Percentiles rank a stretch among this genome's conserved stretches.
Conservation (phyloP, 2,329 filamentous ascomycete species). For the Arthroderma uncinatum region DNA sequence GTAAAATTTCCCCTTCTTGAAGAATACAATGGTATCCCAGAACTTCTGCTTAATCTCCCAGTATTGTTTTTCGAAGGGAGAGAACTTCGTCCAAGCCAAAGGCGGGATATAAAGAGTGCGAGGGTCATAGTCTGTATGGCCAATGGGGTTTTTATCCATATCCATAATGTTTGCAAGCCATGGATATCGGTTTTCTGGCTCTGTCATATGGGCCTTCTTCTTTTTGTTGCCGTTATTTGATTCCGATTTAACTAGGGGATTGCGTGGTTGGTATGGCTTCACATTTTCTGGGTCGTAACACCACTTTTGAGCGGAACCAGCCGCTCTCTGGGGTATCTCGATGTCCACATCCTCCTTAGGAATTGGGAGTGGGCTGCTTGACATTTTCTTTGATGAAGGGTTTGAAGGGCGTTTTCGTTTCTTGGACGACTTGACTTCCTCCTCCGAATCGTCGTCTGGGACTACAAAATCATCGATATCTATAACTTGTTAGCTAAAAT, state of each 20-base stretch:
- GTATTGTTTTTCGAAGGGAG: constrained; percentile 93
- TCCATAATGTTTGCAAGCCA: constrained; percentile 84
- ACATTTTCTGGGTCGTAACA: constrained; percentile 54
- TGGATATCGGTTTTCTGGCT: constrained; percentile 74
- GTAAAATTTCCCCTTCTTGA: constrained; percentile 99
- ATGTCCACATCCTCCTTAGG: constrained; percentile 40
- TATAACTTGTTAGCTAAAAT: not conserved
- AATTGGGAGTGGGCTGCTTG: constrained; percentile 36
- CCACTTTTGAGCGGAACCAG: constrained; percentile 76
- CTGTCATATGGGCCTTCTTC: constrained; percentile 62
- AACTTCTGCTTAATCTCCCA: constrained; percentile 99
- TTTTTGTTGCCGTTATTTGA: constrained; percentile 28
- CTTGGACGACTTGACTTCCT: constrained; percentile 51
- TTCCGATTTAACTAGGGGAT: constrained; percentile 21
- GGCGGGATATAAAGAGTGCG: constrained; percentile 85
- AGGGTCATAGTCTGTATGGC: constrained; percentile 81
- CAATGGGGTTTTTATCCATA: constrained; percentile 66
- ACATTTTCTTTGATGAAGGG: constrained; percentile 28
- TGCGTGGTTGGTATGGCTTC: constrained; percentile 40
- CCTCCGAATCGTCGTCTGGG: constrained; percentile 68
- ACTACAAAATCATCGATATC: constrained; percentile 83
- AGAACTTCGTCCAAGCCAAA: constrained; percentile 67
- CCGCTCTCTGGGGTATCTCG: constrained; percentile 42
- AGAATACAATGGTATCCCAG: constrained; percentile 96
- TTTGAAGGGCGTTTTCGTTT: constrained; percentile 60